A percentile compares a stretch with the other conserved stretches of the same genome.
These are phyloP conservation scores for Sporothrix curviconia DNA, from an alignment of 2,329 filamentous ascomycete genomes.

Conservation along the genomic window DNA sequence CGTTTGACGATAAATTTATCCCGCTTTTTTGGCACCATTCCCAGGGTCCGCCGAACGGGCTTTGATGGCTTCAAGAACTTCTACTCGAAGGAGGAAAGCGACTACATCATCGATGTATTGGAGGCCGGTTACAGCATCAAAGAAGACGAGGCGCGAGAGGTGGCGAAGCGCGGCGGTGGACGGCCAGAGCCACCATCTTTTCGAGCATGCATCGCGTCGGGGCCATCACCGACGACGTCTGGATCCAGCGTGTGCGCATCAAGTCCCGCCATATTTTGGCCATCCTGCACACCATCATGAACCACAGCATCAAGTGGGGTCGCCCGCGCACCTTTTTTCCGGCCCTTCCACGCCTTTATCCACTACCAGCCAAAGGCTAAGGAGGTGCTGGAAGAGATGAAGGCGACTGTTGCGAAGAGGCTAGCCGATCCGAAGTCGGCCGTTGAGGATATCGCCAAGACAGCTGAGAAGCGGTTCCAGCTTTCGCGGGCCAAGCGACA, in stretches of 20 bases:
- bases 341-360: conserved; percentile 35
- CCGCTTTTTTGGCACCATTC: conserved; percentile 33
- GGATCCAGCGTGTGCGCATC: conserved; percentile 34
- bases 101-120: conserved; percentile 36
- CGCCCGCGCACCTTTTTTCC: conserved; percentile 34
- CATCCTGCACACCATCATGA: conserved; percentile 22
- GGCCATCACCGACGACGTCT: conserved; percentile 8
- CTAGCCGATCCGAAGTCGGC: conserved; percentile 15
- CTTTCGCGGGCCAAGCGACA: neutral
- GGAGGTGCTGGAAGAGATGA: conserved; percentile 30
- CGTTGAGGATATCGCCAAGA: neutral
- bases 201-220: neutral
- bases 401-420: conserved; percentile 12
- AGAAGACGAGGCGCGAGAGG: conserved; percentile 19
- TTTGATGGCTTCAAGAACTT: conserved; percentile 40
- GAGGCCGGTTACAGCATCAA: conserved; percentile 8
- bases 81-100: conserved; percentile 27
- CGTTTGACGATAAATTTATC: too few species aligned
- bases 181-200: neutral
- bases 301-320: conserved; percentile 15
- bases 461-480: neutral
- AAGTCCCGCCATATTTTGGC: conserved; percentile 35
- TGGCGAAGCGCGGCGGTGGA: neutral
- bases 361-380: conserved; percentile 38
- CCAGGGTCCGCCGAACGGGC: conserved; percentile 28